Percentiles rank a stretch among this genome's conserved stretches.
Evolutionary conservation across 129 eudicot genomes (phyloP).

Genomic region (Artemisia annua): DNA sequence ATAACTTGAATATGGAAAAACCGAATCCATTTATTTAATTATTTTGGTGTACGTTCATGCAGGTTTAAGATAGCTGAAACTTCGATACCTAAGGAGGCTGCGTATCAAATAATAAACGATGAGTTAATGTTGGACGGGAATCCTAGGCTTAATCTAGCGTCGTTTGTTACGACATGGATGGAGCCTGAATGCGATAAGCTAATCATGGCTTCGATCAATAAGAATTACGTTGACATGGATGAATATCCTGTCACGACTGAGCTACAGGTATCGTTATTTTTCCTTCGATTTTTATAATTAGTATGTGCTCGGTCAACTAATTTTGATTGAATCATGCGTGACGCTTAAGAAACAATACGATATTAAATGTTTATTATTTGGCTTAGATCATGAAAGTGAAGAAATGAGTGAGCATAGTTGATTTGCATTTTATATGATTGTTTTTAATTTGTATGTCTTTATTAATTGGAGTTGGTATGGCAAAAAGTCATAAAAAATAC

Average conservation of each 20-base stretch:
- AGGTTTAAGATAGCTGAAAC: constrained; percentile 68
- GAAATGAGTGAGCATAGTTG: not conserved
- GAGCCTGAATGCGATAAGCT: constrained; percentile 89
- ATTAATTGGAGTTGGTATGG: not conserved
- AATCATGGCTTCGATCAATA: constrained; percentile 63
- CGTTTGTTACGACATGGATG: constrained; percentile 96
- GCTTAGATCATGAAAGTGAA: not conserved
- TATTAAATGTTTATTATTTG: not conserved
- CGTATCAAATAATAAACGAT: constrained; percentile 82
- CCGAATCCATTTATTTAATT: not conserved
- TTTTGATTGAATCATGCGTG: not conserved
- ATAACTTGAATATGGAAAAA: too few species aligned
- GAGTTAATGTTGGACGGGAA: constrained; percentile 93
- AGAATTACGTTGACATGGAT: constrained; percentile 92
- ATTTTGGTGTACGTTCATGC: not conserved
- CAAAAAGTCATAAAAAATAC: too few species aligned
- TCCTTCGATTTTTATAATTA: not conserved
- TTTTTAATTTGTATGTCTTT: not conserved
- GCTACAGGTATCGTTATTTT: constrained; percentile 78
- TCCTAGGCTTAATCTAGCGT: constrained; percentile 87
- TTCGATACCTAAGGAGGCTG: constrained; percentile 87
- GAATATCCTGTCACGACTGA: constrained; percentile 96
- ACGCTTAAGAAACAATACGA: not conserved
- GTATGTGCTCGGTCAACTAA: not conserved
- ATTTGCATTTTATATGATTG: not conserved